These are phyloP conservation scores for Rhizopogon salebrosus DNA, from an alignment of 768 basidiomycete genomes.

Conservation along the genomic window DNA sequence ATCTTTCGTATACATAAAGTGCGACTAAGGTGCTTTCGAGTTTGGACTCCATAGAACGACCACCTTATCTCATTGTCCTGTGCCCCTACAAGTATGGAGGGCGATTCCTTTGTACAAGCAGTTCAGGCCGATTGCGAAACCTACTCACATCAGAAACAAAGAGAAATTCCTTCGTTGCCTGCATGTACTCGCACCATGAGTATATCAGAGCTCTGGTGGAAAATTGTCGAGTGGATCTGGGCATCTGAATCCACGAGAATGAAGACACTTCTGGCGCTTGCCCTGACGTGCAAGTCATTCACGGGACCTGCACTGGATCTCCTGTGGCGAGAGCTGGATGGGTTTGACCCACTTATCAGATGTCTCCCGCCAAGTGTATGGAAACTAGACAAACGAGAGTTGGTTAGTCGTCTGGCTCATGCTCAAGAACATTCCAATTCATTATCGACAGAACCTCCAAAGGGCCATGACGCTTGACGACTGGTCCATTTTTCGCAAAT, in stretches of 20 bases:
- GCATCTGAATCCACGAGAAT: neutral
- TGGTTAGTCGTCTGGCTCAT: neutral
- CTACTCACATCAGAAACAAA: neutral
- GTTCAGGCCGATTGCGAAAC: neutral
- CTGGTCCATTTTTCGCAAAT: conserved; percentile 24
- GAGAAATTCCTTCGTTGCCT: neutral
- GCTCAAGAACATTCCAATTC: neutral
- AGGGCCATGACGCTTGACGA: conserved; percentile 8
- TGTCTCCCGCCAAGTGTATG: conserved; percentile 1
- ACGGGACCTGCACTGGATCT: conserved; percentile 1
- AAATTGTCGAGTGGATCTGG: neutral
- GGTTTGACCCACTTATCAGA: conserved; percentile 1
- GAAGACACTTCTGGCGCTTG: neutral
- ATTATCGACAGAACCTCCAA: neutral
- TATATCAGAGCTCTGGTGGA: neutral
- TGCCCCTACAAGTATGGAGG: neutral
- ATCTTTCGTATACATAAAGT: too few relatives aligned
- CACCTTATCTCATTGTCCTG: too few relatives aligned
- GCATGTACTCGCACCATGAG: neutral
- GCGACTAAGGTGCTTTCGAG: too few relatives aligned
- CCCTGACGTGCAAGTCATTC: conserved; percentile 7
- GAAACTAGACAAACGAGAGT: neutral
- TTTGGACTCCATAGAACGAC: too few relatives aligned
- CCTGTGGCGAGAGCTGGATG: conserved; percentile 2
- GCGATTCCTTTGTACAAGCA: neutral